Percentiles rank a stretch among this genome's conserved stretches.
These are phyloP conservation scores for Fusarium longipes DNA, from an alignment of 2,329 filamentous ascomycete species.

Conservation along the genomic window DNA sequence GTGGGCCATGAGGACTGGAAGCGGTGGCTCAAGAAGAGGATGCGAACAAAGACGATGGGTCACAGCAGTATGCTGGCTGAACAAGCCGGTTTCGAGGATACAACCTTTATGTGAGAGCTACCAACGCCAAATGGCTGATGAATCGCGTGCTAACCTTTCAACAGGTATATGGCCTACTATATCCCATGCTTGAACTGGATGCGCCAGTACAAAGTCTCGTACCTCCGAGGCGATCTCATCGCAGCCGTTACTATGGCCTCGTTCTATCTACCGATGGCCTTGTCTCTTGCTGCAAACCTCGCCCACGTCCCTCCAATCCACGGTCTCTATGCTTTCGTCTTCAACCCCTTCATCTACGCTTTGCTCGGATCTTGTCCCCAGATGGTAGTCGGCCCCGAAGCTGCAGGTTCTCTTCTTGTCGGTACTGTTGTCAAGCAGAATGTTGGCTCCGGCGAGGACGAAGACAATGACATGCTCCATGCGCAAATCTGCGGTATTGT, in stretches of 20 bases:
- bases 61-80: conserved; percentile 78
- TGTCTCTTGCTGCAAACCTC: conserved; percentile 92
- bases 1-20: conserved; percentile 60
- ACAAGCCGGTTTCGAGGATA: conserved; percentile 78
- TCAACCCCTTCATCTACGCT: conserved; percentile 92
- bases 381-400: conserved; percentile 95
- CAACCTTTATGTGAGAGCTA: conserved; percentile 74
- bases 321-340: conserved; percentile 92
- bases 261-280: conserved; percentile 96
- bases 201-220: conserved; percentile 83
- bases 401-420: conserved; percentile 89
- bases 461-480: conserved; percentile 74
- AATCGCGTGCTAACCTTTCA: conserved; percentile 19
- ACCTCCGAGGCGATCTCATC: conserved; percentile 85
- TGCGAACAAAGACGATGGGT: conserved; percentile 74
- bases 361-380: conserved; percentile 90
- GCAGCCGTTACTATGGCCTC: conserved; percentile 96
- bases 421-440: conserved; percentile 85
- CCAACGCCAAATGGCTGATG: neutral
- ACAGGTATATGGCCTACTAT: conserved; percentile 91
- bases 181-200: conserved; percentile 93
- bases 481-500: conserved; percentile 89
- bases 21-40: conserved; percentile 61
- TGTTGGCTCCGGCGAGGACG: conserved; percentile 73
- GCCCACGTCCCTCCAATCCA: conserved; percentile 94